phyloP scores from a whole-genome alignment of 2,329 filamentous ascomycete species.

The Penicillium sp. region DNA sequence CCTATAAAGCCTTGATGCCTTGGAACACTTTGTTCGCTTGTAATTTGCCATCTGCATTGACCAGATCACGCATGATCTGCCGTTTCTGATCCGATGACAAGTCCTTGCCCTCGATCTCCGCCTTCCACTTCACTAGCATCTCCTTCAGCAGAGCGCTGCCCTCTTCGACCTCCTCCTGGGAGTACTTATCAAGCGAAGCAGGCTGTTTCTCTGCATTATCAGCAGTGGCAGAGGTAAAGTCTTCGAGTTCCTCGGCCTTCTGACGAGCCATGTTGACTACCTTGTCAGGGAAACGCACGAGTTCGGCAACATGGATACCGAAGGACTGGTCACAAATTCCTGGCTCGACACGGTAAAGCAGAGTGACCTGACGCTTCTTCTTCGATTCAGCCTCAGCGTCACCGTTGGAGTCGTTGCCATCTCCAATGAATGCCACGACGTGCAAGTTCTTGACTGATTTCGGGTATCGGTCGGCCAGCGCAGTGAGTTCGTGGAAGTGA shows the following conservation, averaged over 20 bases:
- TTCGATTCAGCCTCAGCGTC: slow-evolving; percentile 43
- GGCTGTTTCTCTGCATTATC: slow-evolving; percentile 34
- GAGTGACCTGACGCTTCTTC: slow-evolving; percentile 79
- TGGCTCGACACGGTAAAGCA: slow-evolving; percentile 94
- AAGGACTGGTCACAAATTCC: slow-evolving; percentile 97
- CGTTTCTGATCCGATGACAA: slow-evolving; percentile 76
- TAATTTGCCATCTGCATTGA: slow-evolving; percentile 68
- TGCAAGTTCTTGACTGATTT: slow-evolving; percentile 86
- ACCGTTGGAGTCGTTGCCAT: slow-evolving; percentile 47
- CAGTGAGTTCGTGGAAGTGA: slow-evolving; percentile 96
- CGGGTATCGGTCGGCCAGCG: slow-evolving; percentile 79
- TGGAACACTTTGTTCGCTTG: slow-evolving; percentile 57
- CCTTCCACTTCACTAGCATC: slow-evolving; percentile 82
- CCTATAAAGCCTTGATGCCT: slow-evolving; percentile 48
- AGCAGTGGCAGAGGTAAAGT: slow-evolving; percentile 61
- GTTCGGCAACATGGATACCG: slow-evolving; percentile 95
- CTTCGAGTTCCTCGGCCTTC: slow-evolving; percentile 96
- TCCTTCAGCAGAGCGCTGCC: slow-evolving; percentile 83
- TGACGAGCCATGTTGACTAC: slow-evolving; percentile 99
- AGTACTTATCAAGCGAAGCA: slow-evolving; percentile 53
- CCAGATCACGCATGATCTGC: slow-evolving; percentile 73
- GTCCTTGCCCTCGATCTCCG: slow-evolving; percentile 60
- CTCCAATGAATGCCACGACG: slow-evolving; percentile 86
- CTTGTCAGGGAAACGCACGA: slow-evolving; percentile 94
- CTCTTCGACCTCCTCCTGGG: slow-evolving; percentile 83